Percentiles rank a stretch among this genome's conserved stretches.
phyloP scores from a whole-genome alignment of 768 basidiomycete species.

The Lentinula lateritia region DNA sequence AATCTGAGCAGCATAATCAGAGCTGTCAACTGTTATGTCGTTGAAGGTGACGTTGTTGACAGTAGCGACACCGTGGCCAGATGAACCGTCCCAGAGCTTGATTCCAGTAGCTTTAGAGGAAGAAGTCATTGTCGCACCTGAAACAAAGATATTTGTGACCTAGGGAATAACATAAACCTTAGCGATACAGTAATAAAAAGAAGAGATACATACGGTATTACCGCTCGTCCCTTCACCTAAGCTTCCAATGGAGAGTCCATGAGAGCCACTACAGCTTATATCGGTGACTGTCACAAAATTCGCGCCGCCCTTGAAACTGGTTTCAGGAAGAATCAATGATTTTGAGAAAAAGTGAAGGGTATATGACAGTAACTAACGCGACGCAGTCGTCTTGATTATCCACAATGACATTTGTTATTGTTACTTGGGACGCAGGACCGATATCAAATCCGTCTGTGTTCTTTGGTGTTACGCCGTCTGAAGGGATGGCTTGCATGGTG shows the following conservation, averaged over 20 bases:
- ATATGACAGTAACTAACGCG: background rate
- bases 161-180: constrained; percentile 1
- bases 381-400: constrained; percentile 26
- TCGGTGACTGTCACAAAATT: constrained; percentile 21
- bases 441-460: constrained; percentile 28
- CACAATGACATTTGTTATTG: constrained; percentile 20
- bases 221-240: constrained; percentile 14
- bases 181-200: background rate
- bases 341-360: background rate
- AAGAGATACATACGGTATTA: constrained; percentile 4
- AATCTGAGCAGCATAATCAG: constrained; percentile 27
- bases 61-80: constrained; percentile 22
- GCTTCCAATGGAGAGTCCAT: constrained; percentile 25
- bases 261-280: constrained; percentile 26
- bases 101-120: constrained; percentile 27
- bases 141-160: constrained; percentile 22
- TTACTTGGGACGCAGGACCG: constrained; percentile 21
- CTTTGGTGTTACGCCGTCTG: constrained; percentile 19
- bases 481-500: constrained; percentile 20
- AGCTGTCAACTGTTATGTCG: constrained; percentile 22
- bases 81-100: constrained; percentile 24
- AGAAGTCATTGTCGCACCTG: constrained; percentile 23
- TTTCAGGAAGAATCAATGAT: too few species aligned
- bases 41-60: constrained; percentile 24
- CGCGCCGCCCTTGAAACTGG: constrained; percentile 22